Evolutionary conservation across 2,329 filamentous ascomycete genomes (phyloP).

Genomic region (Ceratocystis cubensis): DNA sequence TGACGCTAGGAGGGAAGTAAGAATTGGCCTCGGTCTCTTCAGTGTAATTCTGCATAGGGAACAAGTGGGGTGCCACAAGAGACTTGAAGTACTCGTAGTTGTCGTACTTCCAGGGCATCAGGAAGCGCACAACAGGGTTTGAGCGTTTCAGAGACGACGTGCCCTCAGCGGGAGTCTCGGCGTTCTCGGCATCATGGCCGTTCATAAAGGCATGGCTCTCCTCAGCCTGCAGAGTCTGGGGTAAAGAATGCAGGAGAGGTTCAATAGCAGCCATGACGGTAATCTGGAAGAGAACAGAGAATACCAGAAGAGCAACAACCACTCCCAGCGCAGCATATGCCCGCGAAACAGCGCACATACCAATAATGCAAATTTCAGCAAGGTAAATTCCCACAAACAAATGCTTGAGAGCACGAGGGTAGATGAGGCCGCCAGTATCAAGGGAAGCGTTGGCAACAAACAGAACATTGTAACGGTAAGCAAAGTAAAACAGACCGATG

Average conservation of each 20-base stretch:
- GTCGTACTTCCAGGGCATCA: constrained; percentile 65
- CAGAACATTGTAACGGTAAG: constrained; percentile 76
- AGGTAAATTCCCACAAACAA: constrained; percentile 72
- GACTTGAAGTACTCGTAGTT: constrained; percentile 59
- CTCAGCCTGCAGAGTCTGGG: constrained; percentile 44
- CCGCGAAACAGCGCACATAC: constrained; percentile 60
- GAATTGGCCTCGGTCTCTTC: constrained; percentile 51
- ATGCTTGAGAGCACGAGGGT: constrained; percentile 79
- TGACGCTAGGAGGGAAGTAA: constrained; percentile 61
- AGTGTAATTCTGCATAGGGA: constrained; percentile 26
- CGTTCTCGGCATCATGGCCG: neutral
- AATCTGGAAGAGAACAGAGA: constrained; percentile 64
- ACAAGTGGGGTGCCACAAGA: constrained; percentile 48
- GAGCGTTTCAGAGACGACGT: constrained; percentile 1
- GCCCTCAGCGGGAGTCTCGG: constrained; percentile 25
- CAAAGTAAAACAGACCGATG: constrained; percentile 66
- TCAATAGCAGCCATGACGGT: constrained; percentile 56
- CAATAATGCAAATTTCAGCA: constrained; percentile 65
- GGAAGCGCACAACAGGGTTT: constrained; percentile 24
- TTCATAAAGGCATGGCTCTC: constrained; percentile 32
- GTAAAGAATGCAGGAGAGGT: constrained; percentile 60
- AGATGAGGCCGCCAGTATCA: constrained; percentile 80
- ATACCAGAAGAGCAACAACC: constrained; percentile 63
- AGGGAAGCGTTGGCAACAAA: constrained; percentile 68
- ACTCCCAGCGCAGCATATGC: constrained; percentile 59